A percentile compares a stretch with the other conserved stretches of the same genome.
These are phyloP conservation scores for Emergomyces africanus DNA, from an alignment of 2,329 filamentous ascomycete genomes.

Conservation along the genomic window DNA sequence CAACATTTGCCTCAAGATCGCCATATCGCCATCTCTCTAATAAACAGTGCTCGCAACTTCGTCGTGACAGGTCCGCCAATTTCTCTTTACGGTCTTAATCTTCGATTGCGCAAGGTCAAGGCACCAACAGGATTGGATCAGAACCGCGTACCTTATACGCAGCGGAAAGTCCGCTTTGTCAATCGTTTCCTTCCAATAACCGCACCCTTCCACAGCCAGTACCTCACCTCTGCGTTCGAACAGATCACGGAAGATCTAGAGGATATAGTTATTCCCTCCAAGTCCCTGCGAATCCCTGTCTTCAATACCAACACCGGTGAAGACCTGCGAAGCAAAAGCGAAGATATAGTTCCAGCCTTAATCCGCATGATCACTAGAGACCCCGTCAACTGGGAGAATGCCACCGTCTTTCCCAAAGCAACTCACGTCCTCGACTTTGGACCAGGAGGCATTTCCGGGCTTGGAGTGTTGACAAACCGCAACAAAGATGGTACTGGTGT, in stretches of 20 bases:
- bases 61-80: slow-evolving; percentile 94
- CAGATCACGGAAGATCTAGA: slow-evolving; percentile 81
- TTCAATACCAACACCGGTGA: slow-evolving; percentile 82
- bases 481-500: slow-evolving; percentile 99
- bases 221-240: slow-evolving; percentile 68
- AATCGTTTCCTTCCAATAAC: slow-evolving; percentile 97
- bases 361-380: slow-evolving; percentile 91
- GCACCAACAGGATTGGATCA: slow-evolving; percentile 95
- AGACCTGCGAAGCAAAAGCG: slow-evolving; percentile 55
- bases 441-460: slow-evolving; percentile 88
- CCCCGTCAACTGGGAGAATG: slow-evolving; percentile 90
- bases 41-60: slow-evolving; percentile 94
- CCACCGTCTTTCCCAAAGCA: slow-evolving; percentile 77
- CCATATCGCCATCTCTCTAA: slow-evolving; percentile 86
- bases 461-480: slow-evolving; percentile 90
- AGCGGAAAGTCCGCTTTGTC: slow-evolving; percentile 91
- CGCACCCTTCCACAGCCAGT: slow-evolving; percentile 95
- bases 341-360: slow-evolving; percentile 73
- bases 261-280: slow-evolving; percentile 61
- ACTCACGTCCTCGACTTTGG: slow-evolving; percentile 96
- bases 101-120: slow-evolving; percentile 92
- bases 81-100: slow-evolving; percentile 89
- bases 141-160: slow-evolving; percentile 82
- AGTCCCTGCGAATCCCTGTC: slow-evolving; percentile 67
- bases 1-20: slow-evolving; percentile 85